Evolutionary conservation across 176 grass and related monocot genomes (phyloP), one percentile per base, ranked within the genome.

Genomic region (Olyra latifolia): DNA sequence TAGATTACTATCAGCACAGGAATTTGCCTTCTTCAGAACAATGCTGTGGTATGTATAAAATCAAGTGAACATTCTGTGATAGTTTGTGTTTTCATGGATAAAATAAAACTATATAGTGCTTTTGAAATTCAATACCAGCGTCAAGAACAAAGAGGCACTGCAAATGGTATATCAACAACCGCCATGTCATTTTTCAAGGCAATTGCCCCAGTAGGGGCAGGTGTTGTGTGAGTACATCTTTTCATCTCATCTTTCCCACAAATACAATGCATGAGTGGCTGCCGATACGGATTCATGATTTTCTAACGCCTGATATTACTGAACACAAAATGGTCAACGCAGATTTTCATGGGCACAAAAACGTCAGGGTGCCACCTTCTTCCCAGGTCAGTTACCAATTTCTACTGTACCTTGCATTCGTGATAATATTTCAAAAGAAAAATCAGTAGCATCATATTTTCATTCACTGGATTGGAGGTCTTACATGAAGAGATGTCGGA

Each of bases 261-360:
- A 80, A 29, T 7, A 63, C 16, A 74, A 15, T 22, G 25, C 23
- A 28, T 62, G 11, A 15, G 5, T 7, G 45, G 13, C 19, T 68
- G 39, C 48, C 43, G 1, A 13, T 28, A 27, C 56, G 24, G 17
- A 14, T 14, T 60, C 24, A 14, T 24, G 25, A 60, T 2, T 60
- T 27, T 60, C 12, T 15, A 7, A 28, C 32, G 19, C 9, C 3
- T 66, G 22, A 66, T 17, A 11, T 15, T 15, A 60, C 57, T 42
- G 46, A 56, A 46, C 5, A 8, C 24, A 14, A 69, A 69, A 5
- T 19, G 40, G 23, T 57, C 20, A 69, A 27, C 7, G 42, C 83
- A 94, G 88, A 79, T 91, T 91, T 44, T 94, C 92, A 46, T 94
- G 91, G 91, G 85, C 82, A 41, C 91, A 94, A 81, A 91, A 86